phyloP scores from a whole-genome alignment of 2,329 filamentous ascomycete species.

The Botrytis porri region DNA sequence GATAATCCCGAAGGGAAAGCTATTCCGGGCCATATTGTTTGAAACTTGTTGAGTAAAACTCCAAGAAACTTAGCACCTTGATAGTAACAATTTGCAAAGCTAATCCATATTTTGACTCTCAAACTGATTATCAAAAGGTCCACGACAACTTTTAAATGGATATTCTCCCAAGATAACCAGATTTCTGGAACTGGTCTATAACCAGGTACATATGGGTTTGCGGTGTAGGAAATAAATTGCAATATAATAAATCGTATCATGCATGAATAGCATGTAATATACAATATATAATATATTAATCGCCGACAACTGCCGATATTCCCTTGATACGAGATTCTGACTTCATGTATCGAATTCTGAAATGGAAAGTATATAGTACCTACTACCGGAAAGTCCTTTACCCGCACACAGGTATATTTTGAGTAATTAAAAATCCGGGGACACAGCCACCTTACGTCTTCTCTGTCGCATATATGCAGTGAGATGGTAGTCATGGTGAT shows the following conservation, averaged over 20 bases:
- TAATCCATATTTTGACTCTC: not conserved
- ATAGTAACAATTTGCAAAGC: not conserved
- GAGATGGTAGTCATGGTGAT: constrained; percentile 6
- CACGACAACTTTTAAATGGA: constrained; percentile 9
- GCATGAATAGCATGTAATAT: constrained; percentile 16
- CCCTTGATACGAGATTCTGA: constrained; percentile 1
- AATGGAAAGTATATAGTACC: constrained; percentile 18
- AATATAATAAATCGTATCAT: constrained; percentile 21
- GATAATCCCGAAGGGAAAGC: constrained; percentile 2
- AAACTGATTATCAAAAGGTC: not conserved
- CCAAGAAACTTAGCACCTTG: not conserved
- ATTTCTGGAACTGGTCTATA: constrained; percentile 11
- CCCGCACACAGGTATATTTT: constrained; percentile 13
- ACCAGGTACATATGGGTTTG: constrained; percentile 23
- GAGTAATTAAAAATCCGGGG: constrained; percentile 16
- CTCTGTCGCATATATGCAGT: constrained; percentile 8
- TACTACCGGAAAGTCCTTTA: constrained; percentile 18
- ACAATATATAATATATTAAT: constrained; percentile 24
- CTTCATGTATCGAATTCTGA: not conserved
- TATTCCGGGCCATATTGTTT: not conserved
- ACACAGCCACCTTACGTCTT: constrained; percentile 19
- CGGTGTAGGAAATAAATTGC: constrained; percentile 21
- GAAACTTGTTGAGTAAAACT: not conserved
- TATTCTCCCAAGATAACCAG: constrained; percentile 18
- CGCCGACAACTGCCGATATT: constrained; percentile 20